Percentiles rank a stretch among this genome's conserved stretches.
phyloP scores from a whole-genome alignment of 2,329 filamentous ascomycete species.

The Venturia aucupariae region DNA sequence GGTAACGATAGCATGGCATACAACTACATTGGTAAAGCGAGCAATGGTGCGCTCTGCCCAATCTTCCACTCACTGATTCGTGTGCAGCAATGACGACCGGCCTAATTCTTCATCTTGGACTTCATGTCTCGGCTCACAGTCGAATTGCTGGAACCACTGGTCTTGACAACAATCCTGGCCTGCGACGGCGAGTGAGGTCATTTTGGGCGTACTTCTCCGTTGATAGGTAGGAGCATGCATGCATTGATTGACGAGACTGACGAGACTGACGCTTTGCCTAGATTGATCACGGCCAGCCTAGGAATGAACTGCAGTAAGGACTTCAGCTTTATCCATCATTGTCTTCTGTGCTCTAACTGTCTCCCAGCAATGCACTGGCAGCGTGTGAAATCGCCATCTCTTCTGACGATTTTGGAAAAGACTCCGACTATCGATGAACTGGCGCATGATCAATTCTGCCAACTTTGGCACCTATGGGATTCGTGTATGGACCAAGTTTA shows the following conservation, averaged over 20 bases:
- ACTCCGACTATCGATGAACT: neutral
- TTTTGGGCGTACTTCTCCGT: slow-evolving; percentile 2
- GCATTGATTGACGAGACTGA: neutral
- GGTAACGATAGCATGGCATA: slow-evolving; percentile 5
- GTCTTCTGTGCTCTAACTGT: neutral
- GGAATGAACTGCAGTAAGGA: slow-evolving; percentile 1
- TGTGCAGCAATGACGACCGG: neutral
- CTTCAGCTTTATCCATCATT: neutral
- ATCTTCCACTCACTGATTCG: neutral
- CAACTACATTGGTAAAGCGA: neutral
- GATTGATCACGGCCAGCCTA: neutral
- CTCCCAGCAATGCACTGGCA: neutral
- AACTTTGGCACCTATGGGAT: neutral
- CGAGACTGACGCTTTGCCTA: neutral
- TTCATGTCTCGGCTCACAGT: slow-evolving; percentile 1
- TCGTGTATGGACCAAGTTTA: slow-evolving; percentile 2
- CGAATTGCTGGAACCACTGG: neutral
- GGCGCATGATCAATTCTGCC: slow-evolving; percentile 4
- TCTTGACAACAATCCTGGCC: neutral
- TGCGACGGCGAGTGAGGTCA: neutral
- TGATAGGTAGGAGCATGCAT: neutral
- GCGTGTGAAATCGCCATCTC: neutral
- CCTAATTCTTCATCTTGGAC: neutral
- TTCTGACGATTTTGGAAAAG: neutral
- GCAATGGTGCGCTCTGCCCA: no score